Evolutionary conservation across 2,329 filamentous ascomycete genomes (phyloP), one percentile per base, ranked within the genome.

Genomic region (Hypoxylon sp.): DNA sequence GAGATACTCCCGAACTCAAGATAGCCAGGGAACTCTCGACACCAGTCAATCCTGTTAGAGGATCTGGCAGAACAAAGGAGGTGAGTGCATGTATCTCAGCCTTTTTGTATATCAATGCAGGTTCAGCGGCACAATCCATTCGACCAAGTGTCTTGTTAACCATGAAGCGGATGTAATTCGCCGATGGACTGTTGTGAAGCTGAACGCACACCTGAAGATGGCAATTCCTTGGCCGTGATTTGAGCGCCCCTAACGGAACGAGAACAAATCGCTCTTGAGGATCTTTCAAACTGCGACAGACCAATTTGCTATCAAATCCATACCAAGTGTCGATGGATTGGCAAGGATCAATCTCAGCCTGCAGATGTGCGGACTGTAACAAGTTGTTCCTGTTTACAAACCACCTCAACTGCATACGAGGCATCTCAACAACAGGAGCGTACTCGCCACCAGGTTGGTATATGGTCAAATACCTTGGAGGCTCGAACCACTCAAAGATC

Each of bases 31-130:
- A 83, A 73, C 90, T 88, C 70, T 91, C 89, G 0, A 82, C 84
- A 0, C 90, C 90, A 0, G 87, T 91, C 0, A 82, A 79, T 0
- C 81, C 77, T 0, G 88, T 91, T 0, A 91, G 78, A 0, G 79
- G 76, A 70, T 91, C 90, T 0, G 86, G 83, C 0, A 91, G 34
- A 0, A 83, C 70, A 30, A 84, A 86, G 0, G 88, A 89, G 0
- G 89, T 91, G 3, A 83, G 75, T 0, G 88, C 89, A 71, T 92
- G 89, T 0, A 88, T 74, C 3, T 83, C 74, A 0, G 87, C 88
- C 69, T 88, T 90, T 0, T 78, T 78, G 59, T 88, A 89, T 0
- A 88, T 75, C 0, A 88, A 75, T 0, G 73, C 73, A 0, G 86
- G 85, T 47, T 91, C 88, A 0, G 85, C 78, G 0, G 88, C 80